Conservation (phyloP, 768 basidiomycete species). For the Suillus alpinus region DNA sequence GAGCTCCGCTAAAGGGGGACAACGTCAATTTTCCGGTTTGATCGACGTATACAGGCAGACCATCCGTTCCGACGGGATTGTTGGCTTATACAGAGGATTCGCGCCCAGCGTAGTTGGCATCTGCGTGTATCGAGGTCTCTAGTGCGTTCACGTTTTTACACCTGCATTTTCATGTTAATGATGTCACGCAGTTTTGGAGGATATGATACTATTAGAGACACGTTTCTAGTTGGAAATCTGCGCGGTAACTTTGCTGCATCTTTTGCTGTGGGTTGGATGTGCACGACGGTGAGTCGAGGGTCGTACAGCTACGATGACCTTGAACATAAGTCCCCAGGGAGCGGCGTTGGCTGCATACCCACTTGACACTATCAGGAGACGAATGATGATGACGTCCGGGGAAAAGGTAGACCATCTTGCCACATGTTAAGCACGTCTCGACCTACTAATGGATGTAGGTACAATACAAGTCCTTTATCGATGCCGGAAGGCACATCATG, state of each 20-base stretch:
- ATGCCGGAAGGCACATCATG: conserved; percentile 38
- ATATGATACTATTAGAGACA: conserved; percentile 39
- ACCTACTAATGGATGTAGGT: conserved; percentile 21
- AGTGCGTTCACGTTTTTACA: conserved; percentile 26
- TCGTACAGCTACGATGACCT: background rate
- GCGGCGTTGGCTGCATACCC: conserved; percentile 41
- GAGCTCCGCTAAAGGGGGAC: conserved; percentile 33
- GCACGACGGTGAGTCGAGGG: conserved; percentile 33
- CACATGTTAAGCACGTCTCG: background rate
- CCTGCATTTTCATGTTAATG: background rate
- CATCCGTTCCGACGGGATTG: conserved; percentile 37
- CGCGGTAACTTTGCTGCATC: conserved; percentile 40
- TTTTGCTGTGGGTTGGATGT: conserved; percentile 40
- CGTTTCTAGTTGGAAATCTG: conserved; percentile 36
- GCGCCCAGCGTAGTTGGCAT: conserved; percentile 41
- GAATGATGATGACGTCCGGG: conserved; percentile 49
- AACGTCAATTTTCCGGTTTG: conserved; percentile 40
- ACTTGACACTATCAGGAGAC: conserved; percentile 42
- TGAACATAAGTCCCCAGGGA: conserved; percentile 20
- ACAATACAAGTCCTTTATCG: conserved; percentile 38
- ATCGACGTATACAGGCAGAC: conserved; percentile 44
- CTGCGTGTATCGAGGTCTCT: conserved; percentile 42
- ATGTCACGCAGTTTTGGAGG: conserved; percentile 35
- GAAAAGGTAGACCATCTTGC: conserved; percentile 22
- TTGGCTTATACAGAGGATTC: conserved; percentile 43